These are phyloP conservation scores for Ogataea haglerorum DNA, from an alignment of 805 yeast species.

Conservation along the genomic window DNA sequence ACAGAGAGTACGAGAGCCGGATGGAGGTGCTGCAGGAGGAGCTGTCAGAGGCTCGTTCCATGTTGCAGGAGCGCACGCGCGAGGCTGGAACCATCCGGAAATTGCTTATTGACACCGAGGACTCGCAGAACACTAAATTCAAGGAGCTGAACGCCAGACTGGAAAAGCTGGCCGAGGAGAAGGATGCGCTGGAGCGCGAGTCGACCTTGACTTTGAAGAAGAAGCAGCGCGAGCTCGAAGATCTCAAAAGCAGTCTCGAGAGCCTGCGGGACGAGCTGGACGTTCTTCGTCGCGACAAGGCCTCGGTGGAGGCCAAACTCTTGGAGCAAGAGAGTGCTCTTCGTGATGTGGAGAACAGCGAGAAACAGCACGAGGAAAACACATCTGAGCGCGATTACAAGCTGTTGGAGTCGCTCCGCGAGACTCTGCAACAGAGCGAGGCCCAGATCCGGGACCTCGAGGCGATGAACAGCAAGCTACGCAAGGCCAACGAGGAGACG, in stretches of 20 bases:
- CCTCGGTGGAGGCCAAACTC: constrained; percentile 5
- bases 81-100: constrained; percentile 74
- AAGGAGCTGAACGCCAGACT: constrained; percentile 56
- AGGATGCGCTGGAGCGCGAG: constrained; percentile 54
- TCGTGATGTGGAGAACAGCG: background rate
- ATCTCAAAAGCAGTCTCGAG: constrained; percentile 46
- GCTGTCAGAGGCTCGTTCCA: constrained; percentile 65
- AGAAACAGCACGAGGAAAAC: background rate
- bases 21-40: constrained; percentile 77
- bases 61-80: constrained; percentile 75
- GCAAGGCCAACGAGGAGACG: constrained; percentile 63
- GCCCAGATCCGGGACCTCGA: constrained; percentile 55
- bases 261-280: constrained; percentile 26
- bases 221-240: constrained; percentile 66
- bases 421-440: constrained; percentile 49
- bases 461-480: constrained; percentile 47
- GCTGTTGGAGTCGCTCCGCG: constrained; percentile 44
- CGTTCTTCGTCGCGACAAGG: constrained; percentile 10
- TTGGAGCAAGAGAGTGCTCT: constrained; percentile 1
- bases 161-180: constrained; percentile 54
- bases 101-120: constrained; percentile 65
- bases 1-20: constrained; percentile 59
- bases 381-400: constrained; percentile 12
- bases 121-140: constrained; percentile 46
- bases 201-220: constrained; percentile 46